Evolutionary conservation across 768 basidiomycete genomes (phyloP), one percentile per base, ranked within the genome.

Genomic region (Cystoderma amianthinum): DNA sequence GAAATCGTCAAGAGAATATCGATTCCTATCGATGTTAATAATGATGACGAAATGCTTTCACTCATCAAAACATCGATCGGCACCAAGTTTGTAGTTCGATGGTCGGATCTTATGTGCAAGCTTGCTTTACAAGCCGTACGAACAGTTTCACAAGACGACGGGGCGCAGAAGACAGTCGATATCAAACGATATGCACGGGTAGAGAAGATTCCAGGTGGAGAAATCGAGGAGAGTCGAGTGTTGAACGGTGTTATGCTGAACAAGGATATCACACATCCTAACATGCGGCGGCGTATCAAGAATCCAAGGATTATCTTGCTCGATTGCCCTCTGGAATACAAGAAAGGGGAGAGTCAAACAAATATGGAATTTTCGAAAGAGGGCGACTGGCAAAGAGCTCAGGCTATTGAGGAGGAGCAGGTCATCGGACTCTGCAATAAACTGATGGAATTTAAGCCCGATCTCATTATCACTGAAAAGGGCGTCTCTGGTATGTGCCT

Each of bases 31-130:
- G 79, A 97, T 65, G 80, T 82, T 13, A 71, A 71, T 25, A 78
- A 85, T 55, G 94, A 98, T 53, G 72, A 74, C 15, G 83, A 93
- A 54, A 98, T 98, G 95, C 80, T 98, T 41, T 74, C 87, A 4
- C 78, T 99, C 53, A 98, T 99, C 77, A 96, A 96, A 63, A 95
- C 90, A 0, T 95, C 92, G 28, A 96, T 98, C 64, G 96, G 96
- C 13, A 98, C 96, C 35, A 98, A 98, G 63, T 97, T 98, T 57
- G 92, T 93, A 53, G 81, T 80, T 20, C 82, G 96, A 30, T 98
- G 96, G 96, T 84, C 85, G 1, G 93, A 95, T 57, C 81, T 98
- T 47, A 99, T 98, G 96, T 98, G 95, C 64, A 78, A 70, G 47
- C 82, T 99, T 38, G 96, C 96, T 1, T 71, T 99, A 12, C 77